Evolutionary conservation across 257 asterid species (phyloP), one percentile per base, ranked within the genome.

Genomic region (Nyctanthes arbortristis): DNA sequence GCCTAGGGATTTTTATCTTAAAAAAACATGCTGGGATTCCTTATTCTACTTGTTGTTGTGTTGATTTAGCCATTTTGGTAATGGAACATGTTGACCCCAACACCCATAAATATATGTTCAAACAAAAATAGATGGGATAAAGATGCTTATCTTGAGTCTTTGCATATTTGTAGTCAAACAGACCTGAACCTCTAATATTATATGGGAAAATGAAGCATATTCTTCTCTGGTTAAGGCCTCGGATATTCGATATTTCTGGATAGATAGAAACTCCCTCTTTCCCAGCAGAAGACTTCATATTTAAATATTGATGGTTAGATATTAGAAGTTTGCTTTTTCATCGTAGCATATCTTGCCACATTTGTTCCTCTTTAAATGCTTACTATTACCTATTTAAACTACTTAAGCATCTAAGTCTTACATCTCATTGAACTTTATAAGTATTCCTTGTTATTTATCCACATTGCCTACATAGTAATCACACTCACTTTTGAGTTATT

Each of bases 401-500:
- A 66, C 31, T 73, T 37, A 3, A 22, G 13, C 24, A 24, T 52
- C 59, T 24, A 52, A 24, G 4, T 24, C 16, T 52, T 52, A 24
- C 24, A 52, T 24, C 5, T 5, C 6, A 3, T 52, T 16, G 8
- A 52, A 45, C 55, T 24, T 52, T 16, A 24, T 24, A 29, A 52
- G 7, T 45, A 45, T 45, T 45, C 6, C 59, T 52, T 7, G 11
- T 52, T 10, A 52, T 52, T 52, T 25, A 52, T 52, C 29, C 13
- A 52, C 59, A 24, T 63, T 56, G n/a, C 72, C 59, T 52, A 52
- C 59, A 1, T 37, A 52, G 31, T 22, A 6, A 22, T 22, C 5
- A 22, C 18, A n/a, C n/a, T n/a, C 61, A 62, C 27, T 31, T 57
- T 29, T 63, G 72, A 70, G 33, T 70, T 74, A 63, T 63, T 73